These are phyloP conservation scores for Lachnellula subtilissima DNA, from an alignment of 2,329 filamentous ascomycete genomes.

Conservation along the genomic window DNA sequence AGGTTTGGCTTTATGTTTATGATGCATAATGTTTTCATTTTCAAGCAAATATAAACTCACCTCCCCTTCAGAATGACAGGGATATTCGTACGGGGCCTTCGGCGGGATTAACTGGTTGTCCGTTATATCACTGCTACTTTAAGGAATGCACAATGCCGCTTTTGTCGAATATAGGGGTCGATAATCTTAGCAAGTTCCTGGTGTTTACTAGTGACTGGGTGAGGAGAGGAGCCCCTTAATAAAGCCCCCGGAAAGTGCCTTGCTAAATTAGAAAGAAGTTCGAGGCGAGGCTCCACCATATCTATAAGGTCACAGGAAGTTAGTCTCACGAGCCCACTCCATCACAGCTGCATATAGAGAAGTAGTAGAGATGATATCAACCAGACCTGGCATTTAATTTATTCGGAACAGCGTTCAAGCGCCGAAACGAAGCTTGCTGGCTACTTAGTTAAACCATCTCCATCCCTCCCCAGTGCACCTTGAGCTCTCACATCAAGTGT, in stretches of 20 bases:
- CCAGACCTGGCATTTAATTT: not conserved
- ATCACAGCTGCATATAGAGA: not conserved
- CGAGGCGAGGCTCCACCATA: too few relatives aligned
- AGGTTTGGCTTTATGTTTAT: too few relatives aligned
- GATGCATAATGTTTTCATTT: too few relatives aligned
- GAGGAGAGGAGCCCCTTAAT: too few relatives aligned
- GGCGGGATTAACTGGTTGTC: not conserved
- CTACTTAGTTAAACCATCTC: not conserved
- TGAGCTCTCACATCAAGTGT: not conserved
- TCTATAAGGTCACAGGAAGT: too few relatives aligned
- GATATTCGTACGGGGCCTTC: too few relatives aligned
- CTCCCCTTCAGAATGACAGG: too few relatives aligned
- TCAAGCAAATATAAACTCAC: too few relatives aligned
- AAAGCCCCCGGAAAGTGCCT: too few relatives aligned
- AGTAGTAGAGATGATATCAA: not conserved
- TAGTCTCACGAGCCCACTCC: not conserved
- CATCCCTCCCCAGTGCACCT: not conserved
- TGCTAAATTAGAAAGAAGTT: too few relatives aligned
- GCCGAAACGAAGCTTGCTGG: not conserved
- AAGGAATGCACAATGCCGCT: not conserved
- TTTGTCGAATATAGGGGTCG: not conserved
- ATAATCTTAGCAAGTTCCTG: not conserved
- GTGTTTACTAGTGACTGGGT: too few relatives aligned
- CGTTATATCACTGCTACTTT: not conserved
- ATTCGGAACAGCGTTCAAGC: not conserved